Evolutionary conservation across 495 filamentous ascomycete species (phyloP), one percentile per base, ranked within the genome.

Genomic region (Talaromyces thailandensis): DNA sequence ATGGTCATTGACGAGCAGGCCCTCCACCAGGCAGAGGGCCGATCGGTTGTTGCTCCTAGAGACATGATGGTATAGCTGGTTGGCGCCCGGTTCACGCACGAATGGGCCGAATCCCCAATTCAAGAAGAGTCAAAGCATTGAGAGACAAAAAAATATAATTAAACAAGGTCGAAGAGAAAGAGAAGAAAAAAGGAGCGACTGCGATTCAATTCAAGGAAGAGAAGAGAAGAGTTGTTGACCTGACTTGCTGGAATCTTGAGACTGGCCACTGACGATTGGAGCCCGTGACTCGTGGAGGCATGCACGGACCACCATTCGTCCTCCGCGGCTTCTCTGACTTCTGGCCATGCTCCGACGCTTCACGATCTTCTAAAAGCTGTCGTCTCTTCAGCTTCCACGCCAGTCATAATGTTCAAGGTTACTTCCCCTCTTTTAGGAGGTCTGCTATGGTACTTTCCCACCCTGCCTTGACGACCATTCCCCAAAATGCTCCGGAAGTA

Each of bases 351-450:
- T 14, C 23, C 23, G 23, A 55, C 23, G 14, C 26, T 55, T 55
- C 21, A 55, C 26, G 23, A 55, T 26, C 26, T 16, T 55, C 23
- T 25, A 26, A 21, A 11, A 3, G 51, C 51, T 55, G 51, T 32
- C 28, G 18, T 40, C 28, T 58, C 0, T 25, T 14, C 35, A 43
- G 32, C 57, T 60, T 43, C 25, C 55, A 24, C 29, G 8, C 16
- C 23, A n/a, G 14, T 16, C 37, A 52, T 5, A 3, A 79, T 79
- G 76, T 95, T 96, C 76, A 88, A 87, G 77, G 79, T 87, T 60
- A 90, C 92, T 28, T 86, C 84, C 28, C 74, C 90, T 51, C 78
- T 96, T 26, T 87, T 82, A 16, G 85, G 89, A 53, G 93, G 93
- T 77, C 86, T 94, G 66, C 82, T 95, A 69, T 95, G 91, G 91